Evolutionary conservation across 306 rosid species (phyloP).

Genomic region (Leucaena leucocephala): DNA sequence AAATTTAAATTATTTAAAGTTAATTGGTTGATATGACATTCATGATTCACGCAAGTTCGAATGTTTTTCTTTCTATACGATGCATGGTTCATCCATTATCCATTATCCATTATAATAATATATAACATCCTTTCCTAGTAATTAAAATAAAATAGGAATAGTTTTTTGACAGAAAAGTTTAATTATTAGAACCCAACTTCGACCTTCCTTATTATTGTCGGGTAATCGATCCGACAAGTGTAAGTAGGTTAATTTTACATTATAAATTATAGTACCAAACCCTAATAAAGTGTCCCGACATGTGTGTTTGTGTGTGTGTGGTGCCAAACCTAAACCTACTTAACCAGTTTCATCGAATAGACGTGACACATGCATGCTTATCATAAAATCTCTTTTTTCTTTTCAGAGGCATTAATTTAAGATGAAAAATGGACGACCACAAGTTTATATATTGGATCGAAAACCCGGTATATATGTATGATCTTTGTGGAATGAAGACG

Average conservation of each 20-base stretch:
- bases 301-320: no score
- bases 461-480: background rate
- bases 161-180: background rate
- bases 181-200: background rate
- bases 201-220: background rate
- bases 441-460: constrained; percentile 24
- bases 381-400: constrained; percentile 27
- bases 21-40: background rate
- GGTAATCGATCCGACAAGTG: background rate
- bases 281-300: background rate
- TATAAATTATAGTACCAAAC: background rate
- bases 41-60: background rate
- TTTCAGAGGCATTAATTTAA: background rate
- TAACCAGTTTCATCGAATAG: constrained; percentile 14
- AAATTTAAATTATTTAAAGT: no score
- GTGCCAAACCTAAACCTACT: background rate
- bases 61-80: background rate
- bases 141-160: background rate
- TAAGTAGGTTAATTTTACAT: background rate
- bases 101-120: no score
- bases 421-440: constrained; percentile 36
- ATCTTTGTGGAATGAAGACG: background rate
- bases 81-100: background rate
- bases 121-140: background rate
- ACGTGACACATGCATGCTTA: constrained; percentile 31